Base-by-base conservation (phyloP, 768 basidiomycete genomes). In the Suillus sp. region DNA sequence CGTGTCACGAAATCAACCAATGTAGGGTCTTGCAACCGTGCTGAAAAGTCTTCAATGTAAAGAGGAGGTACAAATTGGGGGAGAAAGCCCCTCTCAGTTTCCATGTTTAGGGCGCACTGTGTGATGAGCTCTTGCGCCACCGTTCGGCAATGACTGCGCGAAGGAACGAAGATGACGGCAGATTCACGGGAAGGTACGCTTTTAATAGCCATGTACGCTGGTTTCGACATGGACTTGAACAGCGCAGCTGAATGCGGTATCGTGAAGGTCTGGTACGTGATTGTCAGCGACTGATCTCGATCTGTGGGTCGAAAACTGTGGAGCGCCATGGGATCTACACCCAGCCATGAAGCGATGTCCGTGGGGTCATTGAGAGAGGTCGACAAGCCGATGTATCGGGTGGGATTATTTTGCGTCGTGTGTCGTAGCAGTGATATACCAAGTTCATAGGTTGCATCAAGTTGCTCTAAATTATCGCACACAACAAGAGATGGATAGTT, bases 211-310 rank as follows among this genome's bases (percentile, higher is more conserved):
- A 86, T 77, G 75, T 96, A 92, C 2, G 90, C 87, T 3, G 96
- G 95, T 72, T 94, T 96, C 54, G 91, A 86, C 90, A 99, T 97
- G 2, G 89, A 85, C 70, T 95, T 96, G 77, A 95, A 89, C 22
- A 99, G 80, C 0, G 93, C 87, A 0, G 90, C 83, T 4, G 96
- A 97, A 69, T 95, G 88, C 0, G 94, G 86, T 51, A 95, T 90
- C 20, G 88, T 89, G 77, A 96, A 98, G 0, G 93, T 84, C 61
- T 91, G 88, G 14, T 86, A 83, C 20, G 84, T 83, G 35, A 87
- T 82, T 9, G 79, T 78, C 22, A 99, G 78, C 0, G 93, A 83
- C 68, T 93, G 91, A 63, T 94, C 92, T 42, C 96, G 88, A 69
- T 94, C 90, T 48, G 80, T 84, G 2, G 96, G 91, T 7, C 85